Conservation (phyloP, 371 early-diverging fungal genomes). For the Apophysomyces variabilis region DNA sequence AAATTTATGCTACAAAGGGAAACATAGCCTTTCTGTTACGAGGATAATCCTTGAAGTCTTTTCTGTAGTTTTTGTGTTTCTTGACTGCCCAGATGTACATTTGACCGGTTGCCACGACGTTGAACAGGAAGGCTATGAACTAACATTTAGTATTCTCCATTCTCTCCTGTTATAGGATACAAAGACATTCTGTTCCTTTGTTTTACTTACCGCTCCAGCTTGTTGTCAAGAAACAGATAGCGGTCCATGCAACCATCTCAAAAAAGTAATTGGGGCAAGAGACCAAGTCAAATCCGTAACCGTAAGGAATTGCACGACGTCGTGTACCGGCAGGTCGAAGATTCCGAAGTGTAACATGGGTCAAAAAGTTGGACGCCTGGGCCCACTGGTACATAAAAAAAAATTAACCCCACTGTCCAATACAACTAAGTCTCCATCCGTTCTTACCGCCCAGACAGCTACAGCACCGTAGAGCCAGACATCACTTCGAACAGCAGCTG, state of each 20-base stretch:
- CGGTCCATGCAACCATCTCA: constrained; percentile 87
- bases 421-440: neutral
- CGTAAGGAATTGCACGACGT: constrained; percentile 88
- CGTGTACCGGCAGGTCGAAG: constrained; percentile 92
- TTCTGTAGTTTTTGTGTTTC: constrained; percentile 91
- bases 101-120: constrained; percentile 81
- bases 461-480: constrained; percentile 61
- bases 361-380: constrained; percentile 84
- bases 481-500: constrained; percentile 53
- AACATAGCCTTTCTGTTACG: constrained; percentile 87
- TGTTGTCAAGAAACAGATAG: constrained; percentile 76
- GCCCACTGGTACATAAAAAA: constrained; percentile 55
- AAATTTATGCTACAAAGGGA: constrained; percentile 78
- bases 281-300: constrained; percentile 93
- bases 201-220: constrained; percentile 66
- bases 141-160: no score
- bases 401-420: neutral
- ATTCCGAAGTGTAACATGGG: constrained; percentile 88
- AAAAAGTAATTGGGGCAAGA: constrained; percentile 94
- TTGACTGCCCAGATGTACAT: constrained; percentile 97
- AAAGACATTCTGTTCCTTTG: no score
- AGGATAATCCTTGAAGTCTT: constrained; percentile 94
- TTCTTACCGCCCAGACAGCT: constrained; percentile 70
- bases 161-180: no score
- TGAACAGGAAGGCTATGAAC: constrained; percentile 73